Conservation (phyloP, 2,329 filamentous ascomycete species). For the Diplodia scrobiculata region DNA sequence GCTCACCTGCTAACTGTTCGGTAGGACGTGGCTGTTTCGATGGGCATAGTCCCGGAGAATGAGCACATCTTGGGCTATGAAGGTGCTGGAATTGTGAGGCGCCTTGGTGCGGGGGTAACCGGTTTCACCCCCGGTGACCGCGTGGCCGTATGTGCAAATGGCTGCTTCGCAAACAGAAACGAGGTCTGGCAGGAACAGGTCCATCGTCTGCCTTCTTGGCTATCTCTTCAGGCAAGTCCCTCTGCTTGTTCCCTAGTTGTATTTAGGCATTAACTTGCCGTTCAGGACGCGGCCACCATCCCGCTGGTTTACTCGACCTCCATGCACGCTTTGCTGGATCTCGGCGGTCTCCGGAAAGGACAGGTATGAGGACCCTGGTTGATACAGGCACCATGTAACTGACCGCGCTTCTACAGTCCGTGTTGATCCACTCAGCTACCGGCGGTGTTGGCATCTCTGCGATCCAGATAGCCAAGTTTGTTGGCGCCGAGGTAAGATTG, state of each 20-base stretch:
- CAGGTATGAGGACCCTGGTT: background rate
- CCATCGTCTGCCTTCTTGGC: no score
- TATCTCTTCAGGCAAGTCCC: no score
- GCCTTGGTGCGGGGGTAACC: background rate
- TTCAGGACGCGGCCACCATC: constrained; percentile 35
- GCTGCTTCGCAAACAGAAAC: constrained; percentile 15
- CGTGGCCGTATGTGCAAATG: constrained; percentile 17
- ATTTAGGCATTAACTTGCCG: constrained; percentile 2
- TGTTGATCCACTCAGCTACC: constrained; percentile 41
- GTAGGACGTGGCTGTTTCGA: constrained; percentile 29
- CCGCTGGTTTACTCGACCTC: constrained; percentile 32
- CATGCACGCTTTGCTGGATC: constrained; percentile 31
- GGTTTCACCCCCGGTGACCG: constrained; percentile 14
- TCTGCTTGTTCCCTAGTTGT: no score
- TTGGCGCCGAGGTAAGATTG: constrained; percentile 34
- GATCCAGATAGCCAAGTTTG: constrained; percentile 33
- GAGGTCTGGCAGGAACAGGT: background rate
- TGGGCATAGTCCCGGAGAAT: constrained; percentile 30
- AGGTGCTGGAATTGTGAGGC: constrained; percentile 30
- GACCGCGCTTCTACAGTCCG: background rate
- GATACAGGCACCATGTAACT: no score
- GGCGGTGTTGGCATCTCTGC: constrained; percentile 39
- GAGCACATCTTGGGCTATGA: constrained; percentile 31
- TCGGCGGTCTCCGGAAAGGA: constrained; percentile 28
- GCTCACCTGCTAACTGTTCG: no score